Evolutionary conservation across 139 green algal genomes (phyloP), one percentile per base, ranked within the genome.

Genomic region (Deuterostichococcus epilithicus): DNA sequence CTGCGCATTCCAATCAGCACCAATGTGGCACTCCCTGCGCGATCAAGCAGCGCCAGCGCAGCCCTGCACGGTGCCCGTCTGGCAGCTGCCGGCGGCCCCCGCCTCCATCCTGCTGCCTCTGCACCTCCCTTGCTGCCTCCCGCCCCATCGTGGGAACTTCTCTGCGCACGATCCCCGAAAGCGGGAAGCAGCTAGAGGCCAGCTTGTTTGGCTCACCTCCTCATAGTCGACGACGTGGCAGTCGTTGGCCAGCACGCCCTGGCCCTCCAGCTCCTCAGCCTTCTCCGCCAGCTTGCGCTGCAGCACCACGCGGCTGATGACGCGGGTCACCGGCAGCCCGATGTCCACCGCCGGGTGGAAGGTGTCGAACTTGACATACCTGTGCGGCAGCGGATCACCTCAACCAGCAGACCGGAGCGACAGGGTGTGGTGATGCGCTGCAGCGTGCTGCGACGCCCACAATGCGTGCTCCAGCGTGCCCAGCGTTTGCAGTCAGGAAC

Each of bases 361-460:
- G 1, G 95, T 98, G 86, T 98, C 95, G 78, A 98, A 98, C 88
- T 98, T 98, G 81, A 95, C 78, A 75, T 98, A 98, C 93, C 93
- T 97, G 85, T 45, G 30, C 28, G 6, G 28, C 63, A 69, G 3
- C 15, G 18, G 18, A 18, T 13, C 18, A 60, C 45, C 15, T 60
- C 13, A 60, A 60, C 15, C 18, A 60, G 13, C 15, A 60, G 45
- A 60, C 13, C 18, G 45, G 15, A 70, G 22, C 63, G 28, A 33
- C 28, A 35, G 63, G 63, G 63, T n/a, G 45, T 60, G 45, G 15
- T 26, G 15, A 60, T 60, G 18, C 45, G 18, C 45, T 60, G 45
- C 45, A 60, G n/a, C n/a, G n/a, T n/a, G n/a, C n/a, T n/a, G n/a
- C 6, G 23, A 13, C 47, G 38, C 25, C 4, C 32, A 47, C 47